A percentile compares a stretch with the other conserved stretches of the same genome.
These are phyloP conservation scores for Vanrija sp. DNA, from an alignment of 1,284 basidiomycete genomes.

Conservation along the genomic window DNA sequence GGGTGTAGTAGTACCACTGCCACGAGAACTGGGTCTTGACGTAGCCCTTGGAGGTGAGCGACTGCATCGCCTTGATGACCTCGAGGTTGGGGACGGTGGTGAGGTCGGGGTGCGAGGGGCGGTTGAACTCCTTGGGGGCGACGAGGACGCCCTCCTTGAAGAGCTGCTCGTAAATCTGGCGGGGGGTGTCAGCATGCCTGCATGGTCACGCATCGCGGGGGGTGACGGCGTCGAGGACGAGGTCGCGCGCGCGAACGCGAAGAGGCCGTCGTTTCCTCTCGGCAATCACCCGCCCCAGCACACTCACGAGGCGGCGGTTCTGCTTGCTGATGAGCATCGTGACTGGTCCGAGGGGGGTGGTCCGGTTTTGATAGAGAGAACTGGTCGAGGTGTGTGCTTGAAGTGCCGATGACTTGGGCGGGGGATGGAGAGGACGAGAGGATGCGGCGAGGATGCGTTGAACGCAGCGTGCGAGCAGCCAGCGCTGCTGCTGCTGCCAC, in stretches of 20 bases:
- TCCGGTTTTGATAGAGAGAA: constrained; percentile 10
- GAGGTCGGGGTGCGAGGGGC: constrained; percentile 94
- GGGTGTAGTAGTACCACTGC: constrained; percentile 93
- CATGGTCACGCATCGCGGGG: not conserved
- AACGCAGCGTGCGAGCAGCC: not conserved
- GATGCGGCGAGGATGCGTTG: not conserved
- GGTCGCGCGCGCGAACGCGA: not conserved
- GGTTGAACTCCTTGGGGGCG: constrained; percentile 98
- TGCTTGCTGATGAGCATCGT: constrained; percentile 47
- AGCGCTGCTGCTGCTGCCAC: no score
- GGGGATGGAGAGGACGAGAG: constrained; percentile 4
- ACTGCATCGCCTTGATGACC: constrained; percentile 99
- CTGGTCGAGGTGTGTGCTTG: constrained; percentile 23
- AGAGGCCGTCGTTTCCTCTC: not conserved
- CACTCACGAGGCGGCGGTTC: constrained; percentile 46
- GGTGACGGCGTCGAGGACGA: not conserved
- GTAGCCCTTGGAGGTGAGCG: constrained; percentile 88
- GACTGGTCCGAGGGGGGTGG: constrained; percentile 7
- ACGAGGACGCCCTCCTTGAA: constrained; percentile 99
- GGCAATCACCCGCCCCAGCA: not conserved
- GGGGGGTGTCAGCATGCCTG: not conserved
- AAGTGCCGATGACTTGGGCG: constrained; percentile 31
- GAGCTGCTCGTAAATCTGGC: constrained; percentile 87
- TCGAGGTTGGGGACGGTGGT: constrained; percentile 89
- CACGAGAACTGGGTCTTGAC: constrained; percentile 98